Base-by-base conservation (phyloP, 2,329 filamentous ascomycete species). In the Colletotrichum destructivum region DNA sequence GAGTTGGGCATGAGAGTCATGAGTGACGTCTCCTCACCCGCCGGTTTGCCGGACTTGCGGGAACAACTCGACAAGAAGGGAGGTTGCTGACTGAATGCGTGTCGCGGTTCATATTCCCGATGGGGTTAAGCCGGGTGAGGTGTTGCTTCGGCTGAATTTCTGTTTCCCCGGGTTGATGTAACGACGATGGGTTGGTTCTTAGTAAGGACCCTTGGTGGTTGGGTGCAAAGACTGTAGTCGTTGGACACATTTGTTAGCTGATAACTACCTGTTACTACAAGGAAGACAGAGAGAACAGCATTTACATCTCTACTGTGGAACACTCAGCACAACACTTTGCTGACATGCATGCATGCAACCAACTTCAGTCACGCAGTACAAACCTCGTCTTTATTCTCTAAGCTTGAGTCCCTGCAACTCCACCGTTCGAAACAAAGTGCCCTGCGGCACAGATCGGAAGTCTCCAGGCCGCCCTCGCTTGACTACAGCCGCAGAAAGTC, bases 61-160 rank as follows among this genome's bases (percentile, higher is more conserved):
- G 38, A 6, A 62, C 31, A 31, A 31, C 31, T 31, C 31, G 31
- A 31, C 31, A 31, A 31, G 31, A 26, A 62, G 46, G 57, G 64
- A 68, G 23, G 69, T 71, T 62, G 52, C 69, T 69, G 38, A 69
- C 57, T 69, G 52, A 31, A 9, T 18, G n/a, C 38, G 26, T 21
- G 23, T 26, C 8, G 38, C 46, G 44, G 44, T 47, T 51, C 52
- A 49, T 26, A 26, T 1, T 46, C 64, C 8, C 15, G 7, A 56
- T 16, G 12, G 15, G 23, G 55, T 35, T 18, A 38, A 18, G 3
- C 26, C 26, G 26, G 3, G 2, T 11, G 2, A 16, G 31, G 31
- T 21, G 8, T 15, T 3, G 4, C 11, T 23, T 16, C 16, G 7
- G 16, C 26, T 18, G 1, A 7, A 21, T 42, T 23, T 26, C 31